Evolutionary conservation across 1,284 basidiomycete species (phyloP), one percentile per base, ranked within the genome.

Genomic region (Ustilago nuda): DNA sequence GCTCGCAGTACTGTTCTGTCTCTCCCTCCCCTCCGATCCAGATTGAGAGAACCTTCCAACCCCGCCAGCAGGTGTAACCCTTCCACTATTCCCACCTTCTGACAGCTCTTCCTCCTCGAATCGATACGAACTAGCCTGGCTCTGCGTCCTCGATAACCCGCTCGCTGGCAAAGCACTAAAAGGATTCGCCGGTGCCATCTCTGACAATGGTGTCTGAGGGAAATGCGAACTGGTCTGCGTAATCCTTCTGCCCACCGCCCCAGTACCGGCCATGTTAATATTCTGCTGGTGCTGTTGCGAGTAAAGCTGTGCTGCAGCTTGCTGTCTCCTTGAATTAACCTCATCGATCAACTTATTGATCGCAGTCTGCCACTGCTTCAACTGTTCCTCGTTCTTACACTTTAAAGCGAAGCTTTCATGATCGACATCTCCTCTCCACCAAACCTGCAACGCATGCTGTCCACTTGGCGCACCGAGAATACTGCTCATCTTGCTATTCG

Each of bases 381-480:
- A 90, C 84, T 95, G 93, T 82, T 98, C 96, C 84, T 98, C 94
- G 30, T 92, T 92, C 61, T 93, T 91, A 86, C 96, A 98, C 61
- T 93, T 92, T 68, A 99, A 90, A 51, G 94, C 93, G 87, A 99
- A 98, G 80, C 91, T 95, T 85, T 99, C 97, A 53, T 87, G 83
- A 77, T 94, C 93, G 76, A 93, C 92, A 82, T 97, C 95, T 9
- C 94, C 94, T 82, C 92, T 91, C 95, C 95, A 97, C 90, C 92
- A 95, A 2, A 97, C 93, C 54, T 93, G 92, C 60, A 98, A 82
- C 1, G 87, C 82, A 62, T 88, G 85, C 46, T 86, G 83, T 32
- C 78, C 81, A 27, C 66, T 71, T 8, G 79, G 60, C 5, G 65
- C 61, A 35, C 80, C 75, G 35, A 78, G 64, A 36, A 77, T 63